Evolutionary conservation across 2,329 filamentous ascomycete species (phyloP), one percentile per base, ranked within the genome.

Genomic region (Tolypocladium capitatum): DNA sequence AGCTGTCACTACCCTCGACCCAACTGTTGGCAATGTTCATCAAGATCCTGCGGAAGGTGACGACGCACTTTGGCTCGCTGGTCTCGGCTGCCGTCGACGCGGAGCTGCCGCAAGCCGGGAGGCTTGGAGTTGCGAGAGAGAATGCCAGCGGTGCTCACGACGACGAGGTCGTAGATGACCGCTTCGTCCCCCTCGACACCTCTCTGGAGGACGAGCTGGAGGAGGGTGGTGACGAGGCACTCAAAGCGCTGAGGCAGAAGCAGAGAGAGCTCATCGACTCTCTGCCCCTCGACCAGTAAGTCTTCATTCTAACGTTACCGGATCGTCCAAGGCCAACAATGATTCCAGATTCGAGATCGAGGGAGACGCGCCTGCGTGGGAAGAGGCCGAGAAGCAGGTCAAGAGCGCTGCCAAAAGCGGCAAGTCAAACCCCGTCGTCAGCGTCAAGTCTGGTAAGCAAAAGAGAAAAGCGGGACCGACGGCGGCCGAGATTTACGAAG

Each of bases 21-120:
- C 92, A 97, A 68, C 71, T 96, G 4, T 73, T 98, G 52, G 90
- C 91, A 51, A 94, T 97, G 84, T 97, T 98, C 66, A 87, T 95
- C 64, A 98, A 98, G 73, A 84, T 95, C 51, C 76, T 96, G 50
- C 81, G 89, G 54, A 97, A 97, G 70, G 76, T 95, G 35, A 85
- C 85, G 3, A 74, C 77, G 3, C 79, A 90, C 61, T 92, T 98
- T 67, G 78, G 81, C 31, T 70, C 74, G 4, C 67, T 97, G 1
- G 75, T 96, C 3, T 79, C 88, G 38, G 80, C 79, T 4, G 88
- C 86, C 0, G 82, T 84, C 11, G 82, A 80, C 48, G 78, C 80
- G 1, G 73, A 79, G 43, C 70, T 90, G 57, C 83, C 84, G 4
- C 68, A 71, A 41, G 64, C 73, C 2, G 72, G 77, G 55, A 71